Conservation (phyloP, 306 rosid genomes). For the Medicago ruthenica region DNA sequence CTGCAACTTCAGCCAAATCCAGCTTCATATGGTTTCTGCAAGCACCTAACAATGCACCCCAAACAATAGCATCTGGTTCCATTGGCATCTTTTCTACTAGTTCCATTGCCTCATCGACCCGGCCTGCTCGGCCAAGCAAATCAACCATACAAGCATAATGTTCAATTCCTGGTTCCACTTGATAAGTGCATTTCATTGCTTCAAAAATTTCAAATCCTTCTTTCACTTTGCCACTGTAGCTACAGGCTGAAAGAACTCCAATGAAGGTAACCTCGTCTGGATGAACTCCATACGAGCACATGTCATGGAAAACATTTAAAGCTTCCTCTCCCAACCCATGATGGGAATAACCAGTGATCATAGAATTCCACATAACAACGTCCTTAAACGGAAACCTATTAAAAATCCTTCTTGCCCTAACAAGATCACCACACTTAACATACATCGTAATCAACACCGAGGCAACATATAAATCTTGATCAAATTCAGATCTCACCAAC, state of each 20-base stretch:
- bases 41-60: conserved; percentile 69
- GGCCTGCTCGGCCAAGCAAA: conserved; percentile 68
- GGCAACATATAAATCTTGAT: conserved; percentile 61
- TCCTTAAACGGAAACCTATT: conserved; percentile 56
- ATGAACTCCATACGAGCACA: conserved; percentile 55
- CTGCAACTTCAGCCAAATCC: conserved; percentile 65
- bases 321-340: conserved; percentile 68
- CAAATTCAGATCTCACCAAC: conserved; percentile 52
- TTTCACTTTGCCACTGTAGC: conserved; percentile 59
- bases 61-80: conserved; percentile 69
- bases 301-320: conserved; percentile 53
- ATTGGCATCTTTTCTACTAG: conserved; percentile 62
- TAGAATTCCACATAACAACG: conserved; percentile 72
- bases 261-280: conserved; percentile 65
- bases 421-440: conserved; percentile 65
- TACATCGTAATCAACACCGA: conserved; percentile 65
- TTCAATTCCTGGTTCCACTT: conserved; percentile 56
- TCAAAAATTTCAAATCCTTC: conserved; percentile 57
- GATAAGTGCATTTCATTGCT: conserved; percentile 56
- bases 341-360: conserved; percentile 71
- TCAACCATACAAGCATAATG: conserved; percentile 76
- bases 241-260: conserved; percentile 75
- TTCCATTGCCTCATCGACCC: conserved; percentile 61
- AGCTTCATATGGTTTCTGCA: conserved; percentile 60
- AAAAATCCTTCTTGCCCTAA: conserved; percentile 55